Base-by-base conservation (phyloP, 257 asterid species). In the Nicotiana tomentosiformis region DNA sequence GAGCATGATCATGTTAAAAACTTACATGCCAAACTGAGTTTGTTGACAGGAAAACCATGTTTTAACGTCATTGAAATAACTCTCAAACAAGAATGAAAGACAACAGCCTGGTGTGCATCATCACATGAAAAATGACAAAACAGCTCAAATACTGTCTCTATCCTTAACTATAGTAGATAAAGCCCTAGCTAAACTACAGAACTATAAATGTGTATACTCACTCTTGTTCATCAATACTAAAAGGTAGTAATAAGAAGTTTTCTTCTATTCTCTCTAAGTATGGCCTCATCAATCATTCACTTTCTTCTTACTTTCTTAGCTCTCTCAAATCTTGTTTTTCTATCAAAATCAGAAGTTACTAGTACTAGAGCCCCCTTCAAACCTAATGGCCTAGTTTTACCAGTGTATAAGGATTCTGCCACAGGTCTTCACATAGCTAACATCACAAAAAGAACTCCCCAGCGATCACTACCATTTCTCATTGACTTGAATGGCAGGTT, bases 401-500 rank as follows among this genome's bases (percentile, higher is more conserved):
- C 88, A 0, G 85, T 87, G 1, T 77, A 23, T 10, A 89, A 87
- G 84, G 91, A 89, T 43, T 61, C 58, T 29, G 78, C 88, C 74
- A 89, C 91, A 1, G 70, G 83, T 30, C 89, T 89, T 37, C 88
- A 84, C 39, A 26, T 87, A 53, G 49, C 88, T 33, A 82, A 66
- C 70, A 80, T 90, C 87, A 87, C 56, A 1, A 89, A 88, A 77
- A 77, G 90, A 84, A 84, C 88, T 8, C 92, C 94, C 7, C 83
- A 17, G 0, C 66, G 77, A 35, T 58, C 87, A 0, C 30, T 88
- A 29, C 90, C 90, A 3, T 76, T 92, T 56, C 80, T 92, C 0
- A 64, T 92, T 10, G 94, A 92, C 56, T 37, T 92, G 17, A 88
- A 92, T 23, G 89, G 90, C 37, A 72, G 69, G 4, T 88, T 89